Percentiles rank a stretch among this genome's conserved stretches.
These are phyloP conservation scores for Tulasnella sp. DNA, from an alignment of 768 basidiomycete genomes.

Conservation along the genomic window DNA sequence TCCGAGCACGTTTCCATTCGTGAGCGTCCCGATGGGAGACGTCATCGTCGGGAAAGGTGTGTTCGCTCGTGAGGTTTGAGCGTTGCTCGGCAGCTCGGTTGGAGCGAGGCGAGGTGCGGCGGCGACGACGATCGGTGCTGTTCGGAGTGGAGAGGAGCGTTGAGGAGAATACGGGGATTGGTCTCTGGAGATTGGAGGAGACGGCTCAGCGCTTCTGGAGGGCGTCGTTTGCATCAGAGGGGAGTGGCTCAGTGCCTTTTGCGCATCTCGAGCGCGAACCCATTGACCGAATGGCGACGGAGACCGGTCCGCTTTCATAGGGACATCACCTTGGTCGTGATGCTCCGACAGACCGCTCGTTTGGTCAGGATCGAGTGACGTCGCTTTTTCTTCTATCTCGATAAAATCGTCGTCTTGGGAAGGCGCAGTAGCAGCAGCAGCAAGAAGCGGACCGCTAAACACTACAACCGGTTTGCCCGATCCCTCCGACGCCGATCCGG, in stretches of 20 bases:
- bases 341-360: neutral
- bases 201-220: neutral
- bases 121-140: neutral
- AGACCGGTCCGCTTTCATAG: neutral
- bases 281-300: neutral
- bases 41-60: neutral
- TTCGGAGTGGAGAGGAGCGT: neutral
- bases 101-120: neutral
- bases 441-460: neutral
- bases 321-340: neutral
- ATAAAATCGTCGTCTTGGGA: neutral
- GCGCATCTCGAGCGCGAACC: neutral
- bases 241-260: neutral
- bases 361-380: neutral
- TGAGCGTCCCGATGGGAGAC: neutral
- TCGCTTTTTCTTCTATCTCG: neutral
- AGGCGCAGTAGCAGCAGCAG: neutral
- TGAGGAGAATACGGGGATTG: neutral
- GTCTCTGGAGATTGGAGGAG: neutral
- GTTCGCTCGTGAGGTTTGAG: neutral
- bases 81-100: neutral
- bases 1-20: neutral
- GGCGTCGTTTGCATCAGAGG: neutral
- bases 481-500: neutral
- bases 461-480: neutral